Conservation (phyloP, 345 rosid species). For the Brassica napus region Da-Ae NC_063447.1:56730501-56731000, state of each 20-base stretch:
- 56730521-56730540: constrained; percentile 47
- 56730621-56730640: not conserved
- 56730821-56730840: not conserved
- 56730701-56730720: constrained; percentile 54
- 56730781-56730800: constrained; percentile 28
- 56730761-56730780: constrained; percentile 15
- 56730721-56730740: constrained; percentile 25
- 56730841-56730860: constrained; percentile 42
- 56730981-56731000: constrained; percentile 24
- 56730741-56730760: not conserved
- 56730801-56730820: not conserved
- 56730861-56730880: constrained; percentile 13
- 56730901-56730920: constrained; percentile 29
- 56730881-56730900: constrained; percentile 42
- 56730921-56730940: constrained; percentile 34
- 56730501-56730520: constrained; percentile 50
- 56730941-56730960: not conserved
- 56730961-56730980: constrained; percentile 16
- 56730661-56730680: constrained; percentile 38
- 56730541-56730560: constrained; percentile 47
- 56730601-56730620: constrained; percentile 2
- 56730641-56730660: constrained; percentile 7
- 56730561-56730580: constrained; percentile 43
- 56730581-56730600: constrained; percentile 67
- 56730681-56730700: constrained; percentile 47